A percentile compares a stretch with the other conserved stretches of the same genome.
Conservation (phyloP, 1,139 yeast species). For the Scheffersomyces stambukii region DNA sequence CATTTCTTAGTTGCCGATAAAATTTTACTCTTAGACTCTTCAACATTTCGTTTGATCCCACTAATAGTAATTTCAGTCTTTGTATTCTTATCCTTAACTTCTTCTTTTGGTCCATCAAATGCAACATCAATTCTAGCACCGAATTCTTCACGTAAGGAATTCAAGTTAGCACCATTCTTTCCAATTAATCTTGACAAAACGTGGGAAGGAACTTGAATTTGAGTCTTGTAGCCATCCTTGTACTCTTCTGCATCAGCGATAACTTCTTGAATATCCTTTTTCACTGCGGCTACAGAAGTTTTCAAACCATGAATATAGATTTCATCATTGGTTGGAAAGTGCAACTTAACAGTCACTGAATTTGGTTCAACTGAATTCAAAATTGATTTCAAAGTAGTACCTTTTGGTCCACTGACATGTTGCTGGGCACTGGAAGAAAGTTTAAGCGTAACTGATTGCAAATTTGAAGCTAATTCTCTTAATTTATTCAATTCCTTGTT, state of each 20-base stretch:
- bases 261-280: slow-evolving; percentile 49
- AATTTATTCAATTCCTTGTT: slow-evolving; percentile 50
- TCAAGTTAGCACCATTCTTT: slow-evolving; percentile 74
- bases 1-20: slow-evolving; percentile 61
- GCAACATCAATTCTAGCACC: slow-evolving; percentile 72
- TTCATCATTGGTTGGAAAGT: slow-evolving; percentile 49
- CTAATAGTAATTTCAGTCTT: slow-evolving; percentile 57
- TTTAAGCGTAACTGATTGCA: slow-evolving; percentile 49
- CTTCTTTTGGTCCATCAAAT: too few species aligned
- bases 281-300: slow-evolving; percentile 50
- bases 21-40: slow-evolving; percentile 64
- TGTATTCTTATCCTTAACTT: slow-evolving; percentile 30
- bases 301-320: slow-evolving; percentile 62
- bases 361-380: slow-evolving; percentile 34
- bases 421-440: slow-evolving; percentile 58
- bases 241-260: slow-evolving; percentile 64
- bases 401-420: slow-evolving; percentile 53
- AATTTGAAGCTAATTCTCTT: slow-evolving; percentile 53
- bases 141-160: slow-evolving; percentile 68
- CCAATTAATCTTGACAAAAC: slow-evolving; percentile 84
- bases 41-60: slow-evolving; percentile 79
- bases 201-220: slow-evolving; percentile 59
- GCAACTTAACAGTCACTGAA: slow-evolving; percentile 39
- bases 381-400: slow-evolving; percentile 52
- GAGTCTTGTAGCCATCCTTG: slow-evolving; percentile 53